These are phyloP conservation scores for Boletus speciosus DNA, from an alignment of 768 basidiomycete genomes.

Conservation along the genomic window DNA sequence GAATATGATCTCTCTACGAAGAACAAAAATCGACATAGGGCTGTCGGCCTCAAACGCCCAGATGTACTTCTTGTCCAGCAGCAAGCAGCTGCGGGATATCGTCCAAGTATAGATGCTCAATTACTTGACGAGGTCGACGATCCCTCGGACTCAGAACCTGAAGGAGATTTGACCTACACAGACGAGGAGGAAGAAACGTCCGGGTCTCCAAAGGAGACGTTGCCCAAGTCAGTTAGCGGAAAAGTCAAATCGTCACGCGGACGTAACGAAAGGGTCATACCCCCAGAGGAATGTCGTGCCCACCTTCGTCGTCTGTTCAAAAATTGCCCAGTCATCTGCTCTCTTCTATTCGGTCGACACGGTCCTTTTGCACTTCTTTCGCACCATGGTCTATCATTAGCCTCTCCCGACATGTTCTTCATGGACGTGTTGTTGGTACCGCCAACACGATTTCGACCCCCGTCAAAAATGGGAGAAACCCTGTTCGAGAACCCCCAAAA, in stretches of 20 bases:
- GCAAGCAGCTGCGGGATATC: conserved; percentile 25
- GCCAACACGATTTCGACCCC: conserved; percentile 94
- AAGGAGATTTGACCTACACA: conserved; percentile 45
- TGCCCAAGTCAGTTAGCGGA: conserved; percentile 73
- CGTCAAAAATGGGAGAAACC: conserved; percentile 85
- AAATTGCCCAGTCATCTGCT: conserved; percentile 79
- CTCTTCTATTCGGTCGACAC: conserved; percentile 88
- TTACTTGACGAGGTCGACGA: conserved; percentile 45
- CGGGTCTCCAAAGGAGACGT: conserved; percentile 26
- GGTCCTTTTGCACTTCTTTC: conserved; percentile 72
- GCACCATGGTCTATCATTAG: conserved; percentile 57
- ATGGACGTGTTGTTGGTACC: conserved; percentile 88
- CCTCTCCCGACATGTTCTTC: conserved; percentile 96
- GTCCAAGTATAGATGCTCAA: conserved; percentile 23
- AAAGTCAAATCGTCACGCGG: conserved; percentile 73
- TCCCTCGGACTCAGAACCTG: conserved; percentile 47
- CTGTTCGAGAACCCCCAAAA: conserved; percentile 97
- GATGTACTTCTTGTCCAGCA: conserved; percentile 64
- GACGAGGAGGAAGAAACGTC: conserved; percentile 48
- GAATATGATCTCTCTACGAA: conserved; percentile 85
- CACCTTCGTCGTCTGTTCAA: conserved; percentile 86
- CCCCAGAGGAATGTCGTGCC: conserved; percentile 90
- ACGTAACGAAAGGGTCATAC: conserved; percentile 85
- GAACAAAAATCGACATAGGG: conserved; percentile 60
- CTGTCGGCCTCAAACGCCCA: conserved; percentile 59